Evolutionary conservation across 305 asterid genomes (phyloP).

Genomic region (Fraxinus platypoda): DNA sequence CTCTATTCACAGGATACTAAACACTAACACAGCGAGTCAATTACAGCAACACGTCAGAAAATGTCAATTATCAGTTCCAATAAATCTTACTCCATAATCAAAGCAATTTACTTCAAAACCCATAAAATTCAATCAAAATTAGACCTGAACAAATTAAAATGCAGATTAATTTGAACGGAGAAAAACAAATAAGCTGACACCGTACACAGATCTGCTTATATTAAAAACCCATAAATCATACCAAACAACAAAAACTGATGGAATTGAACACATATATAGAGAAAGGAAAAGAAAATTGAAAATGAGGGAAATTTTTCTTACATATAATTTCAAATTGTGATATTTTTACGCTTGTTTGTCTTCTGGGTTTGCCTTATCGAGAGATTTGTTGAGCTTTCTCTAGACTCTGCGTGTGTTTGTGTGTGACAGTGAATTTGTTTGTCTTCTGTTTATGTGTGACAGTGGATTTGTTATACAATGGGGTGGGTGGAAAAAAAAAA

Average conservation of each 20-base stretch:
- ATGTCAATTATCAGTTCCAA: background rate
- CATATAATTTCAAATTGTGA: slow-evolving; percentile 16
- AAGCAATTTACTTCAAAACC: slow-evolving; percentile 13
- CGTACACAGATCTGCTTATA: slow-evolving; percentile 8
- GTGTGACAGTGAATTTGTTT: slow-evolving; percentile 20
- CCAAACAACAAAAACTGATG: slow-evolving; percentile 13
- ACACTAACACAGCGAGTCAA: background rate
- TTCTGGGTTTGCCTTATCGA: slow-evolving; percentile 12
- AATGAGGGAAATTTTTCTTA: slow-evolving; percentile 22
- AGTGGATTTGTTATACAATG: background rate
- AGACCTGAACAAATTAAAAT: slow-evolving; percentile 12
- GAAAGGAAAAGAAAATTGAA: background rate
- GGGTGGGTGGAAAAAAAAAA: slow-evolving; percentile 5
- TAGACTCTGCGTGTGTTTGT: background rate
- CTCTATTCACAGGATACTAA: background rate
- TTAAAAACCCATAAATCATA: background rate
- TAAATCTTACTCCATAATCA: background rate
- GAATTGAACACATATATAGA: background rate
- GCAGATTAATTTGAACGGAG: slow-evolving; percentile 11
- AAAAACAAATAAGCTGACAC: background rate
- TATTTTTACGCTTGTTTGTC: background rate
- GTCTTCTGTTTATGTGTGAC: slow-evolving; percentile 2
- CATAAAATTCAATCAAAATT: slow-evolving; percentile 17
- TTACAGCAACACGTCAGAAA: background rate
- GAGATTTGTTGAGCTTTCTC: slow-evolving; percentile 8